Evolutionary conservation across 768 basidiomycete species (phyloP).

Genomic region (Termitomyces sp.): DNA sequence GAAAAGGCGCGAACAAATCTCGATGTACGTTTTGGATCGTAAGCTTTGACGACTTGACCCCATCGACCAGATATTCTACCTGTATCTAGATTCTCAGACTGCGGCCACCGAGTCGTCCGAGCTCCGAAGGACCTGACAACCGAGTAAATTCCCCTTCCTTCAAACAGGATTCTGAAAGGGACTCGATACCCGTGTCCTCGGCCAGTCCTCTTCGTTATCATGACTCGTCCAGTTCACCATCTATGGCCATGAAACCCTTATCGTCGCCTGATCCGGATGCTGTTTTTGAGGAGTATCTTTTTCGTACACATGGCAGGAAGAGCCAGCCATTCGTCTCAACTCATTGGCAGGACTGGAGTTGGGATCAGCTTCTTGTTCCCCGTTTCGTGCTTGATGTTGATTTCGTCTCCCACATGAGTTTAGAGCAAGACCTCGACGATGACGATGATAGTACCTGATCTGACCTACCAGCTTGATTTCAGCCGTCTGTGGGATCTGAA

Average conservation of each 20-base stretch:
- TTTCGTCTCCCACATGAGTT: neutral
- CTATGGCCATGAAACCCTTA: neutral
- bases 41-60: slow-evolving; percentile 1
- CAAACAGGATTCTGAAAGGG: neutral
- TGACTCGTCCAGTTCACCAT: slow-evolving; percentile 2
- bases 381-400: slow-evolving; percentile 18
- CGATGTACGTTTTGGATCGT: slow-evolving; percentile 8
- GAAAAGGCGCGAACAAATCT: neutral
- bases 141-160: neutral
- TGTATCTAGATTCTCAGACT: slow-evolving; percentile 1
- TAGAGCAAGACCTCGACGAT: neutral
- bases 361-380: slow-evolving; percentile 34
- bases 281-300: slow-evolving; percentile 25
- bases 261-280: slow-evolving; percentile 8
- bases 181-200: neutral
- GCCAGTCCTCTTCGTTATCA: neutral
- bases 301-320: slow-evolving; percentile 25
- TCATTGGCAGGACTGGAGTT: slow-evolving; percentile 37
- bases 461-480: neutral
- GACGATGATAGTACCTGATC: neutral
- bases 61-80: slow-evolving; percentile 4
- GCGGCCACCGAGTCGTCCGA: neutral
- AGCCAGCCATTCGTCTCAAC: slow-evolving; percentile 8
- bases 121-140: neutral
- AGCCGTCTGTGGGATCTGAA: neutral